Evolutionary conservation across 1,284 basidiomycete genomes (phyloP), one percentile per base, ranked within the genome.

Genomic region (Ustilago trichophora): DNA sequence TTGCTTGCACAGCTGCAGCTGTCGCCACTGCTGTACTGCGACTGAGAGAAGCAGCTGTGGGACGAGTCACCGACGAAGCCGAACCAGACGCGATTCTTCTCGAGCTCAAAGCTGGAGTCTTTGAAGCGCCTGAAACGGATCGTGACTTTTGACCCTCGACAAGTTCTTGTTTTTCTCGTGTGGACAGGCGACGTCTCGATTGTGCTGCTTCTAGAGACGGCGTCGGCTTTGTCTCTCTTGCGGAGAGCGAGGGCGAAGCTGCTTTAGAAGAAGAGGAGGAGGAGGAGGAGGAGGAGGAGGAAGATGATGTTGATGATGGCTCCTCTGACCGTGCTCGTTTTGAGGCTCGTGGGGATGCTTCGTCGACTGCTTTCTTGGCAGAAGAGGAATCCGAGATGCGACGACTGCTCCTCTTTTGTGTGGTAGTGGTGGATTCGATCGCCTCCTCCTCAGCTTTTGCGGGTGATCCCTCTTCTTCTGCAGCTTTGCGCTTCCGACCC

Each of bases 81-180:
- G 58, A 63, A 4, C 43, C 53, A 8, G 59, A 63, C 2, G 52
- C 53, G 12, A 63, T 45, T 10, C 59, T 38, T 22, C 59, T 50
- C 22, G 52, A 51, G 35, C 24, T 48, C 11, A 44, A 26, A 7
- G 44, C 59, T 4, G 59, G 59, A 2, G 59, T 63, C 31, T 63
- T 63, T 25, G 32, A 47, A 4, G 38, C 13, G 24, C 29, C 38
- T 6, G 27, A 33, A 34, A 38, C 35, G 1, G 49, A 41, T 32
- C 5, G 27, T 22, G 16, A 33, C 15, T 19, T 43, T 63, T 21
- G 46, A 48, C 27, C 35, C 33, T 11, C 49, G 55, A 10, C 63
- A 10, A 58, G 27, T 31, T 66, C 56, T 19, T 51, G 46, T 34
- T 66, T 66, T 25, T 66, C 63, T 7, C 56, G 54, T 2, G 63